Base-by-base conservation (phyloP, 179 eudicot genomes). In the Drosera spatulata region DNA sequence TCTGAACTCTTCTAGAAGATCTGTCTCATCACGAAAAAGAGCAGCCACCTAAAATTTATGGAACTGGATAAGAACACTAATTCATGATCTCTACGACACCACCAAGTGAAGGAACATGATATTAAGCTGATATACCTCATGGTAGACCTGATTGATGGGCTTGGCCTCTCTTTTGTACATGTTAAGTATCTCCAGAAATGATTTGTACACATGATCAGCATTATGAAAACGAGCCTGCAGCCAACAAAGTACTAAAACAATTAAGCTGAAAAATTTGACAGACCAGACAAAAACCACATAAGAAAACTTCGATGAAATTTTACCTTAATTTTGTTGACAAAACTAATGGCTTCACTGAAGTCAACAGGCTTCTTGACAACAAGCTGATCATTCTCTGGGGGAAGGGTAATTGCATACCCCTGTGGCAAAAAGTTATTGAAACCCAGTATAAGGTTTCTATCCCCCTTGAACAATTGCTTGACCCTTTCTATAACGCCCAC, bases 281-380 rank as follows among this genome's bases (percentile, higher is more conserved):
- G 33, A 22, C 33, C 33, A 22, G 33, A 1, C 33, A 22, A 22
- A 22, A 22, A 22, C 33, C 33, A 22, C 33, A 22, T 22, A 22
- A 22, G 33, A 15, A 2, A 44, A 2, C 14, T 42, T 6, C 41
- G 41, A 63, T 53, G n/a, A 13, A 56, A 50, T 4, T 43, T 65
- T 66, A 89, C 99, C 99, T 93, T 93, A 65, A 93, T 93, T 77
- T 93, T 93, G 80, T 89, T 89, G 12, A 93, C 99, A 76, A 93
- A 93, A 77, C 65, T 82, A 59, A 86, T 93, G 57, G 99, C 99
- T 70, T 89, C 99, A 50, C 80, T 95, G 74, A 93, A 93, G 80
- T 93, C 94, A 58, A 93, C 95, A 2, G 79, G 76, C 71, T 82
- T 83, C 71, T 93, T 93, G 39, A 84, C 81, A 5, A 84, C 88